Evolutionary conservation across 1,139 yeast genomes (phyloP).

Genomic region (Yamadazyma blattariae): DNA sequence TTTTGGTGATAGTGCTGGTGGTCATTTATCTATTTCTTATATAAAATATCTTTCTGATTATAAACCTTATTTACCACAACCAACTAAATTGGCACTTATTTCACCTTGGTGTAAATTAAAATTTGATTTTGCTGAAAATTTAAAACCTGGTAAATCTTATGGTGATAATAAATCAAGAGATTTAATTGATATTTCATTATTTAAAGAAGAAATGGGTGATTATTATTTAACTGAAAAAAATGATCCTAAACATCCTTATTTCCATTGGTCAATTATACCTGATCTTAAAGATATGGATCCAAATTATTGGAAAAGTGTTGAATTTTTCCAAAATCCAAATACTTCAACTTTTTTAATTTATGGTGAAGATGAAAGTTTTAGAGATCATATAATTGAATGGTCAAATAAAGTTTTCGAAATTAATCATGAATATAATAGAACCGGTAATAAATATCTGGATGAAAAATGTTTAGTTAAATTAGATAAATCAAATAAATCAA

Average conservation of each 20-base stretch:
- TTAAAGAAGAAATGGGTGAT: slow-evolving; percentile 4
- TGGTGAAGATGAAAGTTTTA: slow-evolving; percentile 45
- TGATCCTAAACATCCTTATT: slow-evolving; percentile 10
- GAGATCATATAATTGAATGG: slow-evolving; percentile 43
- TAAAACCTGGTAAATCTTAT: slow-evolving; percentile 30
- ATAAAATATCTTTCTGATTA: slow-evolving; percentile 24
- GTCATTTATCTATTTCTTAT: slow-evolving; percentile 30
- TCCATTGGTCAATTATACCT: slow-evolving; percentile 15
- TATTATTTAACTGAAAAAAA: slow-evolving; percentile 7
- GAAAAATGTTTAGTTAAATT: slow-evolving; percentile 15
- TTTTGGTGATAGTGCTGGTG: slow-evolving; percentile 46
- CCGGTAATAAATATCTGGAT: slow-evolving; percentile 18
- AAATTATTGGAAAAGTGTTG: slow-evolving; percentile 34
- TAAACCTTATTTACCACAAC: slow-evolving; percentile 20
- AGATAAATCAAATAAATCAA: slow-evolving; percentile 13
- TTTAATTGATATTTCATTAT: slow-evolving; percentile 21
- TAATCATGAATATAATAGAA: slow-evolving; percentile 24
- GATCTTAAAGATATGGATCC: slow-evolving; percentile 4
- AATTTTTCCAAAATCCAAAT: slow-evolving; percentile 22
- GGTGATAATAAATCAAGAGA: slow-evolving; percentile 32
- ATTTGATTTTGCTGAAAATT: slow-evolving; percentile 14
- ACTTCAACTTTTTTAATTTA: slow-evolving; percentile 28
- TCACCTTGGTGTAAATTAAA: slow-evolving; percentile 33
- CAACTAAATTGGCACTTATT: slow-evolving; percentile 30
- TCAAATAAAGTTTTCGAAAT: slow-evolving; percentile 29